Conservation (phyloP, 805 yeast species). For the Komagataella mondaviorum region DNA sequence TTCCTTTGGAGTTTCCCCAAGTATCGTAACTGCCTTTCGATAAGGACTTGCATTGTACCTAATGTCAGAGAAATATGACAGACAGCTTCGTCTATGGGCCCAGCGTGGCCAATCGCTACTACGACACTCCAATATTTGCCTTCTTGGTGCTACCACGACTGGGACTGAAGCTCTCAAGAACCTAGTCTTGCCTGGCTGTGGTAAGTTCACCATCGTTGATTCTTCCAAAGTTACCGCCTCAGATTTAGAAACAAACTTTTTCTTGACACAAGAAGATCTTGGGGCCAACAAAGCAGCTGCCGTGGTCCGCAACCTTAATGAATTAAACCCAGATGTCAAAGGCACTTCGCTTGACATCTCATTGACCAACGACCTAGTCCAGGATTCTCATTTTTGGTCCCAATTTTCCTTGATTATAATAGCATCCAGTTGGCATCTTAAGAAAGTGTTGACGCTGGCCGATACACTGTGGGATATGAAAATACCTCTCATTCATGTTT, state of each 20-base stretch:
- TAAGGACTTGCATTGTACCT: background rate
- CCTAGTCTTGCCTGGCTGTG: conserved; percentile 62
- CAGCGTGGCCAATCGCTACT: conserved; percentile 55
- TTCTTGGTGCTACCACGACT: conserved; percentile 42
- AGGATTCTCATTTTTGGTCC: conserved; percentile 24
- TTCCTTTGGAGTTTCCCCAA: background rate
- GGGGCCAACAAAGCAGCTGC: conserved; percentile 27
- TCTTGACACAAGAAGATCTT: conserved; percentile 29
- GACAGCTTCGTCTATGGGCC: conserved; percentile 87
- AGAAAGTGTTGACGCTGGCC: conserved; percentile 21
- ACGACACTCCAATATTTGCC: conserved; percentile 41
- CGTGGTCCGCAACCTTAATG: conserved; percentile 27
- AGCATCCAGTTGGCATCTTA: conserved; percentile 4
- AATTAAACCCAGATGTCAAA: conserved; percentile 46
- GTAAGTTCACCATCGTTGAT: conserved; percentile 50
- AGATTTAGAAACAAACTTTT: conserved; percentile 52
- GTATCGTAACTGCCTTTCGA: background rate
- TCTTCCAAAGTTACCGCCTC: conserved; percentile 19
- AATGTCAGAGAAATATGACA: conserved; percentile 43
- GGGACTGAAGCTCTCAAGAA: conserved; percentile 68
- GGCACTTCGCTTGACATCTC: conserved; percentile 17
- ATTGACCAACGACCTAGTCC: conserved; percentile 5
- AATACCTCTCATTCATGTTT: conserved; percentile 42
- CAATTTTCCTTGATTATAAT: conserved; percentile 35
- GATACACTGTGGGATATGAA: conserved; percentile 24